Evolutionary conservation across 108 stramenopile species (phyloP), one percentile per base, ranked within the genome.

Genomic region (Cyclotella cryptica): DNA sequence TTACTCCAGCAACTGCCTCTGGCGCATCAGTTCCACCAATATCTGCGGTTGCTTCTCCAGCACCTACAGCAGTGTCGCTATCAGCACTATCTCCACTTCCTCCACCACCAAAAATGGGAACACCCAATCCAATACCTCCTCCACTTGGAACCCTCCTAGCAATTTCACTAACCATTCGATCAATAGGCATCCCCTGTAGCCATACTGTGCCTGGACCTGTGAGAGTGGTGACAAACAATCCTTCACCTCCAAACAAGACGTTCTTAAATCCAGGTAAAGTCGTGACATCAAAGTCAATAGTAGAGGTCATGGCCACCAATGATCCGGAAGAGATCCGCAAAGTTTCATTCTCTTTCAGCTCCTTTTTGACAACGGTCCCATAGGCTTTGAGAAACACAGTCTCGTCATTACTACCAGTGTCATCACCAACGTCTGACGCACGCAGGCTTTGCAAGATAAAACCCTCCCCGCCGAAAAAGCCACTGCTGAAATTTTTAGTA

Each of bases 391-490:
- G 64, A 75, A 97, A 96, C 8, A 89, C 95, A 67, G 93, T 90
- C n/a, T 92, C 93, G 10, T 65, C 45, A 30, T 43, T 22, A 28
- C 43, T 51, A 6, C 28, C 26, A 58, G 19, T n/a, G 15, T 35
- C 59, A 59, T 43, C 22, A 46, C 1, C 40, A 46, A 21, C 26
- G 27, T 21, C 21, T 3, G 17, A 47, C 28, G 77, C 55, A n/a
- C 89, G 93, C 46, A 97, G 79, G 3, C 83, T 84, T 83, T 97
- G 96, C 75, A 97, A 77, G 1, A 97, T 79, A 72, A 97, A 97
- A 19, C 96, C 96, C 71, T 97, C 96, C 0, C 96, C 96, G 14
- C 96, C 96, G 83, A 97, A 97, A 77, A 97, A 95, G 54, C 96
- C 96, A 42, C 86, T 79, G 11, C 89, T 75, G 68, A 96, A 86